Percentiles rank a stretch among this genome's conserved stretches.
Evolutionary conservation across 768 basidiomycete genomes (phyloP).

Genomic region (Pisolithus sp.): DNA sequence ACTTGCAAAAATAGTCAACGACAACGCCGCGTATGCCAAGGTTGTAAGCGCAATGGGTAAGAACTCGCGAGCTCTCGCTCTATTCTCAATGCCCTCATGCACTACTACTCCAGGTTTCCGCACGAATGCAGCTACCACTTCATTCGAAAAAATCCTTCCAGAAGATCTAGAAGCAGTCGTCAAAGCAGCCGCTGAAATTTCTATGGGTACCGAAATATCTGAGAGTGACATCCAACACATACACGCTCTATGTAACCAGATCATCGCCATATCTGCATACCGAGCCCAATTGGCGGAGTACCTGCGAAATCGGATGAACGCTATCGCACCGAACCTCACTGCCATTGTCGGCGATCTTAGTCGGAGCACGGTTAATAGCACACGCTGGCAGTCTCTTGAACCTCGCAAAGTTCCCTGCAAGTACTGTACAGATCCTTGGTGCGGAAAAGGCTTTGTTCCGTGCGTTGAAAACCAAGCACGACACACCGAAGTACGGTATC

Average conservation of each 20-base stretch:
- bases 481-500: constrained; percentile 98
- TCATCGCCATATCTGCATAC: constrained; percentile 94
- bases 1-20: constrained; percentile 96
- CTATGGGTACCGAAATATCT: constrained; percentile 99
- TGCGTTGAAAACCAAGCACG: constrained; percentile 77
- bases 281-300: constrained; percentile 94
- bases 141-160: constrained; percentile 85
- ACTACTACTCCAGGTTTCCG: constrained; percentile 67
- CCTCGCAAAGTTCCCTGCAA: constrained; percentile 72
- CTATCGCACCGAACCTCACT: constrained; percentile 95
- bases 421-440: constrained; percentile 70
- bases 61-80: constrained; percentile 10
- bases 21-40: constrained; percentile 97
- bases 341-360: constrained; percentile 73
- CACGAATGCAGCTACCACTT: constrained; percentile 82
- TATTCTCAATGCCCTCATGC: not conserved
- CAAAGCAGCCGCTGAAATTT: constrained; percentile 94
- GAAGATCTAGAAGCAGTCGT: constrained; percentile 95
- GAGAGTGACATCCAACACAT: constrained; percentile 97
- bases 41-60: constrained; percentile 85
- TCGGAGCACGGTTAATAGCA: constrained; percentile 68
- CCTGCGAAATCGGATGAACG: constrained; percentile 95
- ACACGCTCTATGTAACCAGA: constrained; percentile 94
- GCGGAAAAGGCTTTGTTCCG: constrained; percentile 76
- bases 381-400: constrained; percentile 68